Base-by-base conservation (phyloP, 1,139 yeast genomes). In the Zygosaccharomyces pseudobailii region DNA sequence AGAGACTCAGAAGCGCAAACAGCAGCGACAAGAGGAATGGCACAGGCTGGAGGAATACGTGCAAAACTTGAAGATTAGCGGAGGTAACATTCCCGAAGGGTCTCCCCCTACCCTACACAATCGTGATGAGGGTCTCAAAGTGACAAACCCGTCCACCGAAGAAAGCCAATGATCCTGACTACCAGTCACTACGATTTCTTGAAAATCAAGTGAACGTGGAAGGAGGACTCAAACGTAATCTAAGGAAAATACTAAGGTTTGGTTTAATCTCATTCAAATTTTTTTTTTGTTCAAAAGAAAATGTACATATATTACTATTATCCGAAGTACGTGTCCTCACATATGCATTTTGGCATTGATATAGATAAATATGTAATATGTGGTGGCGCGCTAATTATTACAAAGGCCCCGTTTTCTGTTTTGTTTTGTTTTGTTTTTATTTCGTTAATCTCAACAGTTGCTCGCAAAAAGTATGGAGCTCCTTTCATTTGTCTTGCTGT, bases 1-100 rank as follows among this genome's bases (percentile, higher is more conserved):
- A 31, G 68, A 64, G 46, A 61, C 65, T 20, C 65, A 62, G 46
- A 61, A 58, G 45, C 60, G 67, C 27, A 62, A 61, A 38, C 67
- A 66, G 36, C 75, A 82, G 40, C 75, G 92, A 57, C 78, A 77
- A 55, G 84, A 82, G 58, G 87, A 83, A 53, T 87, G 96, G 96
- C 78, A 75, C 57, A 74, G 78, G 57, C 73, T 87, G 51, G 90
- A 86, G 61, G 76, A 74, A 42, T 81, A 79, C 52, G 95, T 83
- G 22, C 54, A 68, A 36, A 61, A 61, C 24, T 49, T 72, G 34
- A 71, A 68, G 53, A 55, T 60, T 6, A 65, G 46, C 33, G 60
- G 58, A 30, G 13, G 31, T 37, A 25, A 27, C 6, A 33, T 21
- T 5, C 33, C 22, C 6, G 7, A 9, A 6, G 33, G 33, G 7